phyloP scores from a whole-genome alignment of 345 rosid genomes.

The Brassica juncea region DNA sequence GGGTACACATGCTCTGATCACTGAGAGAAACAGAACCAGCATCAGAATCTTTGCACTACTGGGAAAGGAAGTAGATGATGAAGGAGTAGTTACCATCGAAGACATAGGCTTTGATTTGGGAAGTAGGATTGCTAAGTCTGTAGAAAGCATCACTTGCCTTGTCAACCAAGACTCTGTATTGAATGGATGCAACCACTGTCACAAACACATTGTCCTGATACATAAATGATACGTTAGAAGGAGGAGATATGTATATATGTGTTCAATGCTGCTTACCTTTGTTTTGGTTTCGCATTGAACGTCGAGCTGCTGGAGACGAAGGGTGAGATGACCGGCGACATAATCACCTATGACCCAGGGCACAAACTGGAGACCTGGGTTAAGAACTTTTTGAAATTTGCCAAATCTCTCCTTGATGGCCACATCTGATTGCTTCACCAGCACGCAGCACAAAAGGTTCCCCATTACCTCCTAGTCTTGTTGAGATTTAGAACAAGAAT shows the following conservation, averaged over 20 bases:
- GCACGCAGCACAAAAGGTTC: conserved; percentile 53
- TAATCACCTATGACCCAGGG: conserved; percentile 65
- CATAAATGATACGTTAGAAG: neutral
- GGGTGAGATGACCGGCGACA: conserved; percentile 55
- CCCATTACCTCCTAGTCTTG: conserved; percentile 45
- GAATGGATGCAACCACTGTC: conserved; percentile 59
- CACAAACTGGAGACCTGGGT: conserved; percentile 64
- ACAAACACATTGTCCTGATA: conserved; percentile 63
- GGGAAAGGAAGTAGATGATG: too few relatives aligned
- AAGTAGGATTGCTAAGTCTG: conserved; percentile 54
- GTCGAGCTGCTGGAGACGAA: conserved; percentile 67
- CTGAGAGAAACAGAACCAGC: conserved; percentile 32
- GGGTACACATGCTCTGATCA: conserved; percentile 62
- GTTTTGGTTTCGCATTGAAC: conserved; percentile 75
- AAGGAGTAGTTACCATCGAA: conserved; percentile 48
- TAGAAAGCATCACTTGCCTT: conserved; percentile 65
- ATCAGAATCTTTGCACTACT: neutral
- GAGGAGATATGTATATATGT: neutral
- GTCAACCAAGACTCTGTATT: conserved; percentile 51
- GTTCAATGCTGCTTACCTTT: conserved; percentile 42
- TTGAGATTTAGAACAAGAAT: neutral
- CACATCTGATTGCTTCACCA: conserved; percentile 63
- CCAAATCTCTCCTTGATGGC: conserved; percentile 68
- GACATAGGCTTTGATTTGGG: conserved; percentile 61
- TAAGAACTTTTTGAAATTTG: conserved; percentile 53